Percentiles rank a stretch among this genome's conserved stretches.
phyloP scores from a whole-genome alignment of 1,139 yeast genomes.

The Suhomyces kunorum region DNA sequence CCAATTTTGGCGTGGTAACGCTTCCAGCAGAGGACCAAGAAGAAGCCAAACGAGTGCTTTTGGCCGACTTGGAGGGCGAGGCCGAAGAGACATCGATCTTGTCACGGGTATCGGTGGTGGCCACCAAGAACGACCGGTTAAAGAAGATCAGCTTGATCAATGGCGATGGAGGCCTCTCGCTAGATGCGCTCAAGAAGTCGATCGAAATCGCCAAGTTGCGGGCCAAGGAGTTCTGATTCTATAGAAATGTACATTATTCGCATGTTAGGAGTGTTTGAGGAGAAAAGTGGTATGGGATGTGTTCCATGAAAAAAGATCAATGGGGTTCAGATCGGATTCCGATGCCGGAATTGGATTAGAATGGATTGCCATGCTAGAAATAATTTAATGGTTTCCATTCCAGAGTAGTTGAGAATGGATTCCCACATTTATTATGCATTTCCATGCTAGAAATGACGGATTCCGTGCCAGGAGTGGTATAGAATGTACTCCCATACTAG shows the following conservation, averaged over 20 bases:
- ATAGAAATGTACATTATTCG: conserved; percentile 3
- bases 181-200: conserved; percentile 47
- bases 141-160: conserved; percentile 20
- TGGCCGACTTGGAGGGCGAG: conserved; percentile 78
- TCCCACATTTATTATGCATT: no score
- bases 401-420: no score
- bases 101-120: conserved; percentile 44
- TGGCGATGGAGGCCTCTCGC: conserved; percentile 38
- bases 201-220: conserved; percentile 44
- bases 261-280: not conserved
- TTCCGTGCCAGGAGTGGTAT: no score
- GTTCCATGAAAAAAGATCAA: no score
- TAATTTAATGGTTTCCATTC: no score
- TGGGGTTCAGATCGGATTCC: no score
- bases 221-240: conserved; percentile 12
- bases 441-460: no score
- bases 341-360: no score
- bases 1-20: conserved; percentile 66
- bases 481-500: no score
- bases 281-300: no score
- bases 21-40: conserved; percentile 34
- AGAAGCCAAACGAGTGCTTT: conserved; percentile 34
- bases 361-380: no score
- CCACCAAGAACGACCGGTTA: conserved; percentile 22
- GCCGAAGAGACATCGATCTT: conserved; percentile 62